A percentile compares a stretch with the other conserved stretches of the same genome.
These are phyloP conservation scores for Zymoseptoria tritici DNA, from an alignment of 2,329 filamentous ascomycete species.

Conservation along the genomic window DNA sequence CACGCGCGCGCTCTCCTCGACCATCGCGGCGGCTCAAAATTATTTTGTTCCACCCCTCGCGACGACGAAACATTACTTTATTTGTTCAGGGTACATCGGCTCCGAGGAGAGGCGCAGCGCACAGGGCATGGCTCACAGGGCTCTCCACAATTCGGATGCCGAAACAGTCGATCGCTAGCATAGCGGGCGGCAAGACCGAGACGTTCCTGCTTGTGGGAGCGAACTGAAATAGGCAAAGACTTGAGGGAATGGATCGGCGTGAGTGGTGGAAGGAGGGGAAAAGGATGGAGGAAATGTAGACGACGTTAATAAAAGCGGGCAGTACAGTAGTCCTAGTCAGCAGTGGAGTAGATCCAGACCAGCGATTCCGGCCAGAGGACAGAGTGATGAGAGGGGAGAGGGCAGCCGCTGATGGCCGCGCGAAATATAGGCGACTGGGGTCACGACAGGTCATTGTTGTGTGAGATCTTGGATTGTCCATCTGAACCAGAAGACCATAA, in stretches of 20 bases:
- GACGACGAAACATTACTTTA: neutral
- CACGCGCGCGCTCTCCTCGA: neutral
- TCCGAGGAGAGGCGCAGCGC: neutral
- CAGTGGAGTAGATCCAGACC: neutral
- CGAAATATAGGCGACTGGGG: neutral
- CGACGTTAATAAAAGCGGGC: neutral
- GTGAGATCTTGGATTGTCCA: neutral
- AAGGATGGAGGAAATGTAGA: neutral
- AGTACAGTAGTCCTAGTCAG: neutral
- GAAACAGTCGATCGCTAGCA: neutral
- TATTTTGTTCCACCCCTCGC: neutral
- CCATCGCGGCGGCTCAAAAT: neutral
- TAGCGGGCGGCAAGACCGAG: neutral
- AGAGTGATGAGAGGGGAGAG: neutral
- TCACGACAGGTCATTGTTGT: neutral
- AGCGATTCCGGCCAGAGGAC: neutral
- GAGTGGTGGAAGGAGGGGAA: neutral
- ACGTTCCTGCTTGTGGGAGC: neutral
- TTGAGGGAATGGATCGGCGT: neutral
- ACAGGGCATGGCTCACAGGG: neutral
- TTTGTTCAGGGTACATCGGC: neutral
- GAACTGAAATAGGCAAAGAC: neutral
- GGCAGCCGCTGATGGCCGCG: neutral
- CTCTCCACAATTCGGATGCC: neutral
- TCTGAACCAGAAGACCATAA: neutral